phyloP scores from a whole-genome alignment of 2,329 filamentous ascomycete species.

The Hortaea sp. region DNA sequence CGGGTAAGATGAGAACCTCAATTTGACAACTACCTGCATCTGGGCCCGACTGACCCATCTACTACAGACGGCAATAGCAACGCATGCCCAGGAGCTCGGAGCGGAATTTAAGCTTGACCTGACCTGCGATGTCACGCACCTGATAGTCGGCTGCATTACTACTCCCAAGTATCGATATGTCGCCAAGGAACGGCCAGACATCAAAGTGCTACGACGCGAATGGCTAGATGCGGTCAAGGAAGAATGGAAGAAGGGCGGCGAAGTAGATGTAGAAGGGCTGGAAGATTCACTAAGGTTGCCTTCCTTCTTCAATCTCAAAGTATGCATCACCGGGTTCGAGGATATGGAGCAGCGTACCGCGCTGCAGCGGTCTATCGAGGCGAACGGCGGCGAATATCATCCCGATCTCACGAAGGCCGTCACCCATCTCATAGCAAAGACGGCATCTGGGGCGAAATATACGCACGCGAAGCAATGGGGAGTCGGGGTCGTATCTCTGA shows the following conservation, averaged over 20 bases:
- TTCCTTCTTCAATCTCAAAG: constrained; percentile 51
- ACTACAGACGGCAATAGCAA: constrained; percentile 29
- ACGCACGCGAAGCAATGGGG: constrained; percentile 75
- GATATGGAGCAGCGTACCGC: constrained; percentile 56
- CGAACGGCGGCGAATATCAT: constrained; percentile 73
- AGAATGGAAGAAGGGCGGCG: constrained; percentile 69
- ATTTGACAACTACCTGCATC: no score
- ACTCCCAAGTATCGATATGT: constrained; percentile 95
- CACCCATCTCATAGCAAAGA: constrained; percentile 76
- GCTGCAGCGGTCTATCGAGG: constrained; percentile 57
- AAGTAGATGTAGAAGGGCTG: constrained; percentile 61
- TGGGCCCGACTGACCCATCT: not conserved
- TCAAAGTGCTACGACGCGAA: constrained; percentile 68
- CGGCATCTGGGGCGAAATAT: constrained; percentile 81
- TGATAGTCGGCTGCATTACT: constrained; percentile 79
- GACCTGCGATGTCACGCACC: constrained; percentile 90
- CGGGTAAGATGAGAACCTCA: constrained; percentile 12
- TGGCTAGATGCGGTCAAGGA: constrained; percentile 76
- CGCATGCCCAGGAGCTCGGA: constrained; percentile 68
- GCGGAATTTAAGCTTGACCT: constrained; percentile 82
- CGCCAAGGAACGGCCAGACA: constrained; percentile 75
- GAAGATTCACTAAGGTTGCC: constrained; percentile 58
- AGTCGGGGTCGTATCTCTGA: constrained; percentile 65
- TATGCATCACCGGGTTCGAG: constrained; percentile 62
- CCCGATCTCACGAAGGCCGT: constrained; percentile 78